Conservation (phyloP, 805 yeast genomes). For the Yamadazyma philogaea region DNA sequence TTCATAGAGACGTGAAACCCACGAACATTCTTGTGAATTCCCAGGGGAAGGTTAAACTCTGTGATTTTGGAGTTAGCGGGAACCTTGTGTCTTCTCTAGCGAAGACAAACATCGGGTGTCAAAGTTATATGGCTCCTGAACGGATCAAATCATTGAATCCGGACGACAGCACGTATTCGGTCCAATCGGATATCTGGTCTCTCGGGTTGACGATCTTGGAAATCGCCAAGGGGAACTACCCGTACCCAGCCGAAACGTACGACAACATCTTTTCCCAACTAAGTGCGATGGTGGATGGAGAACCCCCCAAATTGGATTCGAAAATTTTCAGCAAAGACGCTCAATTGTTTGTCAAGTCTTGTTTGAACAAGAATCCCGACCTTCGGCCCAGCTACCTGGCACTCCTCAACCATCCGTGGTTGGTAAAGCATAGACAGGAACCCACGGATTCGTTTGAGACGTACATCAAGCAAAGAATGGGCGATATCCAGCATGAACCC, state of each 20-base stretch:
- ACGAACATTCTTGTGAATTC: conserved; percentile 85
- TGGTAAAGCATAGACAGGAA: conserved; percentile 44
- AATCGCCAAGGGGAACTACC: conserved; percentile 86
- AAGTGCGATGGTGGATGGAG: conserved; percentile 95
- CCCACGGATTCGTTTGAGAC: conserved; percentile 21
- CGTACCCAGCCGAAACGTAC: conserved; percentile 94
- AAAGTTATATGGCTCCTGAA: conserved; percentile 98
- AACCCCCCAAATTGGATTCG: conserved; percentile 77
- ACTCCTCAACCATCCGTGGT: conserved; percentile 82
- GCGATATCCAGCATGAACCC: conserved; percentile 13
- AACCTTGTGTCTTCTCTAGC: conserved; percentile 93
- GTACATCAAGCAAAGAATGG: conserved; percentile 22
- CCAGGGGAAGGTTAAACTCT: conserved; percentile 80
- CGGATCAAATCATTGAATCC: conserved; percentile 75
- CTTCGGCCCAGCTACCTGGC: conserved; percentile 77
- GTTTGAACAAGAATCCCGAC: conserved; percentile 77
- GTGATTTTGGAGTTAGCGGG: conserved; percentile 97
- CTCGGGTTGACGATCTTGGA: conserved; percentile 86
- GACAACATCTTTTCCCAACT: conserved; percentile 88
- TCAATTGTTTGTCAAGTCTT: conserved; percentile 70
- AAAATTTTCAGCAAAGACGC: conserved; percentile 70
- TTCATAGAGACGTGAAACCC: conserved; percentile 96
- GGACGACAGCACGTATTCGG: conserved; percentile 79
- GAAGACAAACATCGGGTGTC: conserved; percentile 94
- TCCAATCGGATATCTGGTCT: conserved; percentile 95